Conservation (phyloP, 257 asterid genomes). For the Solanum pinnatisectum region DNA sequence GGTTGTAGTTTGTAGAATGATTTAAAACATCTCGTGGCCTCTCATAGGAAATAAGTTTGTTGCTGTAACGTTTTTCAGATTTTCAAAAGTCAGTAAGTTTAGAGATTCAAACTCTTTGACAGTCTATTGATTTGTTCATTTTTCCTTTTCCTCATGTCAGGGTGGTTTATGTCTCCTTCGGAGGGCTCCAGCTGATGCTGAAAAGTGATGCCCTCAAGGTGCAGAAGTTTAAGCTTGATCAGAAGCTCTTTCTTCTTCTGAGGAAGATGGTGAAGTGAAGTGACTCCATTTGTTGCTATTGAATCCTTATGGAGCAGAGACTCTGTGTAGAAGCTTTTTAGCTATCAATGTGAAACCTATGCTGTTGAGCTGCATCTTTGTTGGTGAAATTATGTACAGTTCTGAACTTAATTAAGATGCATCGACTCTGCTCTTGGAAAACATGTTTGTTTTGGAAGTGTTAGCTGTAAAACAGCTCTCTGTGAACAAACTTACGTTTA, state of each 20-base stretch:
- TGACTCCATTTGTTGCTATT: constrained; percentile 6
- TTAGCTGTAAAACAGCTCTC: not conserved
- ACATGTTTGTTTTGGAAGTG: not conserved
- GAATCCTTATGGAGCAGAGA: not conserved
- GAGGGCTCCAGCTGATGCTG: constrained; percentile 88
- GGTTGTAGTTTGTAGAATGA: not conserved
- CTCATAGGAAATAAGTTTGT: not conserved
- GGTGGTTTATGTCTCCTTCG: constrained; percentile 59
- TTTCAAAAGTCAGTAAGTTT: not conserved
- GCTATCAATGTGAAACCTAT: not conserved
- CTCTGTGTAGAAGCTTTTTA: not conserved
- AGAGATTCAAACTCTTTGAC: not conserved
- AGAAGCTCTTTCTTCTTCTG: constrained; percentile 68
- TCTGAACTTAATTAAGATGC: not conserved
- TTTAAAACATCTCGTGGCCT: not conserved
- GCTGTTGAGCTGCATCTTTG: not conserved
- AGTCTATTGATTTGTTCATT: not conserved
- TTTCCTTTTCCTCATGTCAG: constrained; percentile 21
- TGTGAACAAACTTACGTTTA: not conserved
- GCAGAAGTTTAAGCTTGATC: constrained; percentile 49
- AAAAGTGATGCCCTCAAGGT: constrained; percentile 46
- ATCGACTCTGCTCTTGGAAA: not conserved
- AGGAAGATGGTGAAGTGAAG: constrained; percentile 48
- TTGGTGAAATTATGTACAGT: not conserved
- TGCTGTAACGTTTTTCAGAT: not conserved